Evolutionary conservation across 176 grass and related monocot species (phyloP).

Genomic region (Areca catechu): DNA sequence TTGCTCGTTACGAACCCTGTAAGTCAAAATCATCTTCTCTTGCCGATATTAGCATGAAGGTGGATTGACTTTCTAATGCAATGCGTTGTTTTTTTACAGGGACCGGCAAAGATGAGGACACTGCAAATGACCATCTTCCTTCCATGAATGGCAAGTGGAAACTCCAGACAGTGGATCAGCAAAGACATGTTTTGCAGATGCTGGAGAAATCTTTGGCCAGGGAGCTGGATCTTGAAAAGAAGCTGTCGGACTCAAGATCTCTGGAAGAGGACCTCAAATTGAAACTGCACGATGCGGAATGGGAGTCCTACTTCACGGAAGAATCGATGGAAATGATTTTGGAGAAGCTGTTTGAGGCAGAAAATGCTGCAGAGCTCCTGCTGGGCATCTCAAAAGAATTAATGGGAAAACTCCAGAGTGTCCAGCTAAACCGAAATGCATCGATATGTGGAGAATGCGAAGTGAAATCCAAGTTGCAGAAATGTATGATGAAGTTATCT

Average conservation of each 20-base stretch:
- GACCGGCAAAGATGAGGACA: constrained; percentile 20
- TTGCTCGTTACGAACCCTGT: constrained; percentile 37
- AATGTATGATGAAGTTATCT: constrained; percentile 25
- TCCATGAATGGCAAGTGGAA: constrained; percentile 21
- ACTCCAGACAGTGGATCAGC: constrained; percentile 42
- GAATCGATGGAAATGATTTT: constrained; percentile 45
- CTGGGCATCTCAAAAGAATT: constrained; percentile 61
- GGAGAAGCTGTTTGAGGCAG: constrained; percentile 48
- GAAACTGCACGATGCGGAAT: constrained; percentile 35
- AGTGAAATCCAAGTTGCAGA: constrained; percentile 30
- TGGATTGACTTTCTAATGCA: constrained; percentile 13
- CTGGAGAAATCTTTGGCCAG: constrained; percentile 77
- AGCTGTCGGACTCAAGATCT: constrained; percentile 55
- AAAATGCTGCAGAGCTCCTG: constrained; percentile 56
- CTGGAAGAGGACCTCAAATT: constrained; percentile 54
- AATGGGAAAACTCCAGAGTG: constrained; percentile 26
- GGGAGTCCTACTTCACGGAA: constrained; percentile 51
- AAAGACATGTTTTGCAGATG: constrained; percentile 70
- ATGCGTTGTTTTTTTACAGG: constrained; percentile 33
- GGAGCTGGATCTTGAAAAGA: constrained; percentile 83
- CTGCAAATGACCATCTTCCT: constrained; percentile 39
- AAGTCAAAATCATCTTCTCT: constrained; percentile 23
- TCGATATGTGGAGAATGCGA: constrained; percentile 29
- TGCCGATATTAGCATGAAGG: neutral
- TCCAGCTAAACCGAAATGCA: constrained; percentile 24